These are phyloP conservation scores for Lipomyces chichibuensis DNA, from an alignment of 805 yeast genomes.

Conservation along the genomic window DNA sequence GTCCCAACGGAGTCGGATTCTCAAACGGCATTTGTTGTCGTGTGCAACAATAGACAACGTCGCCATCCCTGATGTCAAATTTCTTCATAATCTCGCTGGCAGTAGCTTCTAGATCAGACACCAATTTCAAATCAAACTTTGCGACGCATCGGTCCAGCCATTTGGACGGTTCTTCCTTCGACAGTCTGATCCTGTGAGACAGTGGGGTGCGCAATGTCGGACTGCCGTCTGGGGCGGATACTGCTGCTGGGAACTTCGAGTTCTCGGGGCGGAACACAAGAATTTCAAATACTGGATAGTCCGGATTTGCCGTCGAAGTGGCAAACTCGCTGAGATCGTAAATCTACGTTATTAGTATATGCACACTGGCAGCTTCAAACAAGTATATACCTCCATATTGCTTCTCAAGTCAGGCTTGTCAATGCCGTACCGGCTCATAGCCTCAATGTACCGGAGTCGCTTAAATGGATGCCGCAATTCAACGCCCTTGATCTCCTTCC, in stretches of 20 bases:
- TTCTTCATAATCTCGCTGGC: conserved; percentile 5
- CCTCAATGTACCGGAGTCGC: conserved; percentile 66
- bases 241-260: neutral
- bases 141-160: conserved; percentile 15
- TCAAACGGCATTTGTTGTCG: conserved; percentile 73
- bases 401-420: conserved; percentile 90
- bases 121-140: conserved; percentile 11
- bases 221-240: conserved; percentile 38
- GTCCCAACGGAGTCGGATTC: conserved; percentile 93
- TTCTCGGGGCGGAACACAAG: conserved; percentile 54
- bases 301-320: conserved; percentile 45
- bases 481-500: conserved; percentile 53
- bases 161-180: conserved; percentile 40
- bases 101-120: conserved; percentile 2
- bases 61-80: conserved; percentile 59
- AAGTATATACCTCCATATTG: conserved; percentile 16
- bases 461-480: conserved; percentile 42
- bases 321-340: conserved; percentile 52
- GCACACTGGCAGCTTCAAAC: too few species aligned
- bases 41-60: conserved; percentile 76
- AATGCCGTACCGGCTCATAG: conserved; percentile 75
- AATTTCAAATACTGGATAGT: conserved; percentile 74
- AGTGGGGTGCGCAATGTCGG: conserved; percentile 23
- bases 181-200: neutral
- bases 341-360: conserved; percentile 50